Base-by-base conservation (phyloP, 176 grass and related monocot species). In the Carex littledalei region DNA sequence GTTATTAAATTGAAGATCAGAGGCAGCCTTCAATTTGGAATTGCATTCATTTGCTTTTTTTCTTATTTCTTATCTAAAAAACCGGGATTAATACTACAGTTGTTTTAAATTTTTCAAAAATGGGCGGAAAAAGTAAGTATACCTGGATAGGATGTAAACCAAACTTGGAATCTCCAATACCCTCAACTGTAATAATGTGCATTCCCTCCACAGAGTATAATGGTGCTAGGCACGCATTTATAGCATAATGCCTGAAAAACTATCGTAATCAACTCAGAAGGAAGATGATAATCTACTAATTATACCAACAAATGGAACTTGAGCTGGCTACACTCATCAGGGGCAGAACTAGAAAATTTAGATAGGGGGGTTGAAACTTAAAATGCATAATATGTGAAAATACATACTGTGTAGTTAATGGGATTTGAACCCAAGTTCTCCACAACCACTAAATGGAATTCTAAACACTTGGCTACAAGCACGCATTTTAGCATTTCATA, bases 131-230 rank as follows among this genome's bases (percentile, higher is more conserved):
- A 22, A 22, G 13, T 76, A 83, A 18, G 18, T 78, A 86, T 79
- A 98, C 95, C 92, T 98, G 95, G 78, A 98, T 86, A 60, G 95
- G 95, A 74, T 98, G 95, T 78, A 98, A 86, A 89, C 93, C 91
- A 86, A 49, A 86, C 52, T 78, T 87, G 4, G 78, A 85, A 91
- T 98, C 85, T 86, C 93, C 95, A 87, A 98, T 84, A 87, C 95
- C 95, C 85, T 98, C 95, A 29, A 98, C 89, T 81, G 95, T 98
- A 58, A 98, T 94, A 90, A 98, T 86, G 75, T 98, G 95, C 93
- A 94, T 98, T 89, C 95, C 95, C 84, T 98, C 95, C 63, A 98
- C 71, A 56, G 93, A 94, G 88, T 98, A 98, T 82, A 98, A 91
- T 32, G 93, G 95, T 91, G 95, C 88, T 86, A 98, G 85, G 78